A percentile compares a stretch with the other conserved stretches of the same genome.
Evolutionary conservation across 371 early-diverging fungal species (phyloP).

Genomic region (Apophysomyces sp.): DNA sequence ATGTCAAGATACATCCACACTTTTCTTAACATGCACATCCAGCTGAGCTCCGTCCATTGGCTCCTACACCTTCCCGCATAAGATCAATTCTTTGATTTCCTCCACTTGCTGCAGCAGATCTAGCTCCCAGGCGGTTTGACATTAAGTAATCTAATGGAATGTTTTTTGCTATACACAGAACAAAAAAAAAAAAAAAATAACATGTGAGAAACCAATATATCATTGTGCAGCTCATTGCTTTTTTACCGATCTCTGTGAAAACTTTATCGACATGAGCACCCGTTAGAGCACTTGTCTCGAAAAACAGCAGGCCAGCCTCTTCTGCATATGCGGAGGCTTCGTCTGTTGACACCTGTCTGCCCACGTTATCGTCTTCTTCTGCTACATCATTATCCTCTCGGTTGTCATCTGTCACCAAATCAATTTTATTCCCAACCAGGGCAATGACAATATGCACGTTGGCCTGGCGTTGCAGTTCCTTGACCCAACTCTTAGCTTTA

Average conservation of each 20-base stretch:
- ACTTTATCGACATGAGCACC: slow-evolving; percentile 80
- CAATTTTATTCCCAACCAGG: slow-evolving; percentile 95
- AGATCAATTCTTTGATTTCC: slow-evolving; percentile 19
- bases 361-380: slow-evolving; percentile 30
- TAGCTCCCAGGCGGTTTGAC: slow-evolving; percentile 7
- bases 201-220: background rate
- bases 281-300: slow-evolving; percentile 88
- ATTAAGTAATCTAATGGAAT: slow-evolving; percentile 19
- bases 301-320: slow-evolving; percentile 78
- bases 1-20: background rate
- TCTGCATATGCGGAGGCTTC: slow-evolving; percentile 86
- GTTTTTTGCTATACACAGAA: slow-evolving; percentile 10
- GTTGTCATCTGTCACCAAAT: slow-evolving; percentile 58
- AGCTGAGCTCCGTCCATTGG: slow-evolving; percentile 10
- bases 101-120: slow-evolving; percentile 3
- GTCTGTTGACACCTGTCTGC: slow-evolving; percentile 62
- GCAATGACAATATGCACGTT: slow-evolving; percentile 96
- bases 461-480: slow-evolving; percentile 95
- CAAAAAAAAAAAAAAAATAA: background rate
- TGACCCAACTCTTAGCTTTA: slow-evolving; percentile 98
- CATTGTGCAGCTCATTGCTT: too few relatives aligned
- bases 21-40: slow-evolving; percentile 19
- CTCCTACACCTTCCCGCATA: slow-evolving; percentile 16
- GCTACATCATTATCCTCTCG: slow-evolving; percentile 35
- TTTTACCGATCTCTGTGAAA: slow-evolving; percentile 57